phyloP scores from a whole-genome alignment of 176 grass and related monocot species.

The Microstegium vimineum region DNA sequence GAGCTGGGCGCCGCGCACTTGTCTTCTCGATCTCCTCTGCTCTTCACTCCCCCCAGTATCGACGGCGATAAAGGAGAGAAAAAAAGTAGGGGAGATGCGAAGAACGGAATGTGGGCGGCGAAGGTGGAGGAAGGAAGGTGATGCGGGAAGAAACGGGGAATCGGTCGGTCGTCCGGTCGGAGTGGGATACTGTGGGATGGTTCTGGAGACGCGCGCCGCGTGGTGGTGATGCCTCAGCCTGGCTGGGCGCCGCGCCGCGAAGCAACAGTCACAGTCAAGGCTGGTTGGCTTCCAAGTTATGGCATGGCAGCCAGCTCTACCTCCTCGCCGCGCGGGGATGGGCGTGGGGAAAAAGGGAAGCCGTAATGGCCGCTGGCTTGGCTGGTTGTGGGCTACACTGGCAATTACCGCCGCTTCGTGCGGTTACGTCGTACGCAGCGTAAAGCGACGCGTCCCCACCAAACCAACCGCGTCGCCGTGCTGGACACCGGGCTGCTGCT shows the following conservation, averaged over 20 bases:
- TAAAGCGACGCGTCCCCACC: conserved; percentile 23
- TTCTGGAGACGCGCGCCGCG: conserved; percentile 23
- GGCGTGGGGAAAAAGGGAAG: not conserved
- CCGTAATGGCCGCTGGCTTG: not conserved
- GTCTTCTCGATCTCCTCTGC: not conserved
- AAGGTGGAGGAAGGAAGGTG: conserved; percentile 5
- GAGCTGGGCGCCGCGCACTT: not conserved
- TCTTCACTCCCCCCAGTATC: not conserved
- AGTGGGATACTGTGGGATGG: not conserved
- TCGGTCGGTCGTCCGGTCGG: not conserved
- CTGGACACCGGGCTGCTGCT: not conserved
- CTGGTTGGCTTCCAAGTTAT: not conserved
- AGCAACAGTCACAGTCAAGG: conserved; percentile 22
- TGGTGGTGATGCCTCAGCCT: too few relatives aligned
- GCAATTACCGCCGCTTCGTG: conserved; percentile 10
- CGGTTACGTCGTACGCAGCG: not conserved
- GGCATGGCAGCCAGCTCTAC: not conserved
- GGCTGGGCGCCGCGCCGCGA: conserved; percentile 20
- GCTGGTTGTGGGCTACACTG: not conserved
- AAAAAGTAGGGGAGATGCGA: not conserved
- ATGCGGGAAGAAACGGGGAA: not conserved
- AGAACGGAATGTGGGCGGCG: conserved; percentile 3
- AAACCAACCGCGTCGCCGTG: not conserved
- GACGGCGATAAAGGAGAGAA: not conserved
- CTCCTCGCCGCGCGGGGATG: too few relatives aligned